A percentile compares a stretch with the other conserved stretches of the same genome.
Evolutionary conservation across 2,329 filamentous ascomycete species (phyloP).

Genomic region (Aspergillus brasiliensis): DNA sequence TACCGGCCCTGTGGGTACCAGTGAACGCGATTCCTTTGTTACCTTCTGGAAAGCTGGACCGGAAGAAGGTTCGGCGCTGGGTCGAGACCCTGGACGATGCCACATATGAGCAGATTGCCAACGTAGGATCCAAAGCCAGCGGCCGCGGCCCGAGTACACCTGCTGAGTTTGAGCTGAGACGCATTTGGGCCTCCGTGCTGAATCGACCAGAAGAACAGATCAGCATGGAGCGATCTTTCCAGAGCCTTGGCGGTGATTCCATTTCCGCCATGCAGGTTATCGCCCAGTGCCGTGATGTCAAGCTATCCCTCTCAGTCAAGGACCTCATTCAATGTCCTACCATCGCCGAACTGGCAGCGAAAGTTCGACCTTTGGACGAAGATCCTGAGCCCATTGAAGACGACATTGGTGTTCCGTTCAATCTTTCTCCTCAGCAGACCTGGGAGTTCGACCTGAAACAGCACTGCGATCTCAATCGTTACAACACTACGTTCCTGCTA

Average conservation of each 20-base stretch:
- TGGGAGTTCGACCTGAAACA: constrained; percentile 1
- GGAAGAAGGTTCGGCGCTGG: constrained; percentile 12
- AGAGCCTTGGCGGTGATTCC: constrained; percentile 39
- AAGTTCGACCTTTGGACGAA: neutral
- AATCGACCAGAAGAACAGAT: constrained; percentile 46
- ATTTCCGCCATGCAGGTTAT: constrained; percentile 17
- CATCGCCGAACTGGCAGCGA: neutral
- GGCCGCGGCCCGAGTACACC: constrained; percentile 4
- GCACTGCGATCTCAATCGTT: neutral
- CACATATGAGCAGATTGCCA: constrained; percentile 7
- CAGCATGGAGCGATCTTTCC: constrained; percentile 53
- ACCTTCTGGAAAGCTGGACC: constrained; percentile 12
- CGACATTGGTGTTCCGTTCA: neutral
- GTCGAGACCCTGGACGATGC: constrained; percentile 3
- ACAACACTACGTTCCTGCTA: constrained; percentile 1
- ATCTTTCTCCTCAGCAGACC: neutral
- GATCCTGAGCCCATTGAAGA: neutral
- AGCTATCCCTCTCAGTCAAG: neutral
- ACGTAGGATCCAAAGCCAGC: neutral
- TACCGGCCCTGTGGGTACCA: constrained; percentile 14
- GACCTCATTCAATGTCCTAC: constrained; percentile 3
- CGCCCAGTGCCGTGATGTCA: constrained; percentile 9
- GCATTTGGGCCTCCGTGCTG: constrained; percentile 28
- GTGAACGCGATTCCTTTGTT: constrained; percentile 8
- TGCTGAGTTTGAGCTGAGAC: constrained; percentile 7